Base-by-base conservation (phyloP, 805 yeast species). In the Lipomyces sp. region DNA sequence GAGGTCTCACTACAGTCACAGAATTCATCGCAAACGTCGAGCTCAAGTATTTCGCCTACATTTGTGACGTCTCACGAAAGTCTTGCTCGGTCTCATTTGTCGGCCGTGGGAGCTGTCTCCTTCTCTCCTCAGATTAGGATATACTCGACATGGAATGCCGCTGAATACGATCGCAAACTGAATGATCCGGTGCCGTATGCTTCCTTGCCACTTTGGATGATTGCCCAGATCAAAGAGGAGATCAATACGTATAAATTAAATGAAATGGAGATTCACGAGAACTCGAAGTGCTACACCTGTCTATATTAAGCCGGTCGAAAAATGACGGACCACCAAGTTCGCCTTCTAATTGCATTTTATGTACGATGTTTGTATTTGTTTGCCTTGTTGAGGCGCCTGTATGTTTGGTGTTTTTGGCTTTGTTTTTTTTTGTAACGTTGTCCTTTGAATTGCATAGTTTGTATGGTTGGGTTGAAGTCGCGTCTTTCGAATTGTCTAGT, bases 201-300 rank as follows among this genome's bases (percentile, higher is more conserved):
- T 16, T 42, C 58, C 4, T 53, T 37, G 14, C 52, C 58, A 11
- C 29, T 37, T 4, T 74, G 77, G 50, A 70, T 89, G 64, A 96
- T 97, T 0, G 89, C 86, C 66, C 80, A 79, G 68, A 88, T 91
- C 61, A 84, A 83, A 68, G 85, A 83, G 34, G 98, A 91, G 68
- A 72, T 91, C 65, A 90, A 93, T 68, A 77, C 74, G 46, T 70
- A 89, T 64, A 56, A 56, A 37, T 90, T 88, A 70, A 71, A 81
- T 21, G 80, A 78, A 54, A 91, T 91, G 98, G 82, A 76, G 31
- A 76, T 91, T 31, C 98, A 91, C 65, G 84, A 80, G 44, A 80
- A 77, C 19, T 86, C 96, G 1, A 75, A 78, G 59, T 81, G 87
- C 59, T 81, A 83, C 67, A 91, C 97, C 1, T 96, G 89, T 64